Evolutionary conservation across 371 early-diverging fungal genomes (phyloP).

Genomic region (Actinomortierella ambigua): DNA sequence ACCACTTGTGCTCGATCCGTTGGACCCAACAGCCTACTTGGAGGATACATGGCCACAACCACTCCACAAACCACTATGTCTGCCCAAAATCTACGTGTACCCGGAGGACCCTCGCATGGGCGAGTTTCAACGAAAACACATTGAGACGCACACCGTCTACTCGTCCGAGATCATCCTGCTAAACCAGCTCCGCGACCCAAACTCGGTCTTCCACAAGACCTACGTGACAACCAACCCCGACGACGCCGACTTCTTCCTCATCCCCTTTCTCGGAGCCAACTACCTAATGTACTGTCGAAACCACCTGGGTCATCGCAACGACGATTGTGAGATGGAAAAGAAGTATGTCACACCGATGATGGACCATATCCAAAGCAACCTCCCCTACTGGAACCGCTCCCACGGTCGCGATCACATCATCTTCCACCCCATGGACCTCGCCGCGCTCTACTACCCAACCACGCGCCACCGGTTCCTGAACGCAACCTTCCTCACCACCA

Average conservation of each 20-base stretch:
- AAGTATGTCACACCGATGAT: conserved; percentile 59
- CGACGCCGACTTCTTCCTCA: conserved; percentile 59
- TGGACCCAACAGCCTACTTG: too few relatives aligned
- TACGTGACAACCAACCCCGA: conserved; percentile 59
- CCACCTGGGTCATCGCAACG: conserved; percentile 27
- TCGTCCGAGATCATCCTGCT: conserved; percentile 13
- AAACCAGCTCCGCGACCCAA: conserved; percentile 50
- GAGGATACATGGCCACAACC: conserved; percentile 57
- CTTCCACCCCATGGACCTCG: conserved; percentile 61
- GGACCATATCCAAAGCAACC: conserved; percentile 53
- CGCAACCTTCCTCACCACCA: conserved; percentile 57
- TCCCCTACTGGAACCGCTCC: conserved; percentile 58
- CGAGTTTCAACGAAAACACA: conserved; percentile 23
- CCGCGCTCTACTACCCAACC: conserved; percentile 52
- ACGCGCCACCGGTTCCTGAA: conserved; percentile 49
- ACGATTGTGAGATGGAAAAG: conserved; percentile 56
- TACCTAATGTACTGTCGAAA: conserved; percentile 54
- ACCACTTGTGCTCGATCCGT: too few relatives aligned
- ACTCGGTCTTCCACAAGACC: conserved; percentile 48
- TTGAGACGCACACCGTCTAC: conserved; percentile 7
- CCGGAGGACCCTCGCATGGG: conserved; percentile 31
- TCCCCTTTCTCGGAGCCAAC: conserved; percentile 63
- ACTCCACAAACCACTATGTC: conserved; percentile 52
- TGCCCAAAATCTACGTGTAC: conserved; percentile 63
- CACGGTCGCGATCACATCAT: conserved; percentile 55